Evolutionary conservation across 352 stramenopile genomes (phyloP).

Genomic region (Phytophthora quininea): DNA sequence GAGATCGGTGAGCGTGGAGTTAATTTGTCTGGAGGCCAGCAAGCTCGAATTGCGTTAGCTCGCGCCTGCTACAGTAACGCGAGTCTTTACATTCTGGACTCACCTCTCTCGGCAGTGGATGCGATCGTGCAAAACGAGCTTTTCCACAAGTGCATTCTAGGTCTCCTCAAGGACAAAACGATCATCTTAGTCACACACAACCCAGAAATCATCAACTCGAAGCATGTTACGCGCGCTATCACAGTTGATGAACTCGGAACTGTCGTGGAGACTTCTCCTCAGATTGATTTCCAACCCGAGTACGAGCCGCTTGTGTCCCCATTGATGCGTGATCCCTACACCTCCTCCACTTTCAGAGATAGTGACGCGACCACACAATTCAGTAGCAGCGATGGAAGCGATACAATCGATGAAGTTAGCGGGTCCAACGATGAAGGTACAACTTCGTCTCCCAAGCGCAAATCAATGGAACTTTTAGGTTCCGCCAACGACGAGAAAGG

Average conservation of each 20-base stretch:
- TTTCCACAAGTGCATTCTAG: constrained; percentile 74
- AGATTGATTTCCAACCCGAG: constrained; percentile 9
- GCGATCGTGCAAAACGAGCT: constrained; percentile 93
- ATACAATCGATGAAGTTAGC: constrained; percentile 5
- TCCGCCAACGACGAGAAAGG: constrained; percentile 11
- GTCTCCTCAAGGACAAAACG: constrained; percentile 55
- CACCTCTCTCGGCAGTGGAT: constrained; percentile 93
- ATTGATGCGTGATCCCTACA: constrained; percentile 11
- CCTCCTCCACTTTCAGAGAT: constrained; percentile 14
- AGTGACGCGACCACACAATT: constrained; percentile 18
- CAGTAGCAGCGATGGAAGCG: constrained; percentile 18
- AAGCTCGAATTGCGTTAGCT: constrained; percentile 75
- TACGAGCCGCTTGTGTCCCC: constrained; percentile 31
- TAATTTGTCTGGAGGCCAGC: constrained; percentile 95
- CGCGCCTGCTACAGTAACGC: constrained; percentile 77
- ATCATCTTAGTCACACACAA: constrained; percentile 93
- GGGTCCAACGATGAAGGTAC: background rate
- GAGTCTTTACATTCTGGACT: constrained; percentile 89
- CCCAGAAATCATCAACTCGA: constrained; percentile 69
- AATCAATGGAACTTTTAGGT: too few relatives aligned
- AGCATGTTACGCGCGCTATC: constrained; percentile 21
- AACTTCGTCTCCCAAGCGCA: too few relatives aligned
- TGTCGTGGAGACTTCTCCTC: constrained; percentile 17
- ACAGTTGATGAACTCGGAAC: constrained; percentile 29
- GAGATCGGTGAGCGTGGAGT: constrained; percentile 97